Evolutionary conservation across 2,329 filamentous ascomycete genomes (phyloP).

Genomic region (Gnomoniopsis sp.): DNA sequence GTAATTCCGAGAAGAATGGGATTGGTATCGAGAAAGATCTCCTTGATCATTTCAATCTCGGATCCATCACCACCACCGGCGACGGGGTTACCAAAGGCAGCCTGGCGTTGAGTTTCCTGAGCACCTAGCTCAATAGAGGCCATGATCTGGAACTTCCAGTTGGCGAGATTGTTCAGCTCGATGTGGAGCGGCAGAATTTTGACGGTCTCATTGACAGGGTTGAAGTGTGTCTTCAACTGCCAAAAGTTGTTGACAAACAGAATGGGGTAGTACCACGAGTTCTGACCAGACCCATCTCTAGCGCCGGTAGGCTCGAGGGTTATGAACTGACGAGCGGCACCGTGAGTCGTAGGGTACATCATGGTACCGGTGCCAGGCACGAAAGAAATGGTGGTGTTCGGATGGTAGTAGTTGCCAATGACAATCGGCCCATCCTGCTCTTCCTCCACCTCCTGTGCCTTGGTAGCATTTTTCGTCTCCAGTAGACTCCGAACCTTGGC

Average conservation of each 20-base stretch:
- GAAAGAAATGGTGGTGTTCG: constrained; percentile 87
- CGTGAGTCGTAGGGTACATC: constrained; percentile 63
- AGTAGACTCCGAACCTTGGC: constrained; percentile 85
- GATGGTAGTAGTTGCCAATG: constrained; percentile 80
- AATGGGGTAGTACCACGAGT: constrained; percentile 91
- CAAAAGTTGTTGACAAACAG: constrained; percentile 95
- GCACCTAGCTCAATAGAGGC: constrained; percentile 82
- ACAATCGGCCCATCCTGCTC: constrained; percentile 64
- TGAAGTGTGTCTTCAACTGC: constrained; percentile 92
- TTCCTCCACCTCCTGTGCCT: constrained; percentile 49
- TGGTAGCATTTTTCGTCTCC: constrained; percentile 42
- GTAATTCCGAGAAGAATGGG: constrained; percentile 85
- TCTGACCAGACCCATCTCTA: constrained; percentile 77
- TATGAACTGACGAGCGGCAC: constrained; percentile 73
- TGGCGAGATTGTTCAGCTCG: constrained; percentile 73
- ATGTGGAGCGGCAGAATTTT: constrained; percentile 78
- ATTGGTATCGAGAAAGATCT: constrained; percentile 91
- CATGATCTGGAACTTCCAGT: constrained; percentile 89
- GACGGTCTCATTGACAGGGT: constrained; percentile 84
- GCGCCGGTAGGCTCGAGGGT: constrained; percentile 76
- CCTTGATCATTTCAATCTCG: constrained; percentile 97
- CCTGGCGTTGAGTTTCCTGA: constrained; percentile 76
- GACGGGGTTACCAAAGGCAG: constrained; percentile 67
- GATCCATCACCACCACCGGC: constrained; percentile 82
- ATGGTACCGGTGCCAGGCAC: constrained; percentile 75